Percentiles rank a stretch among this genome's conserved stretches.
These are phyloP conservation scores for Dipteronia dyeriana DNA, from an alignment of 345 rosid species.

Conservation along the genomic window DNA sequence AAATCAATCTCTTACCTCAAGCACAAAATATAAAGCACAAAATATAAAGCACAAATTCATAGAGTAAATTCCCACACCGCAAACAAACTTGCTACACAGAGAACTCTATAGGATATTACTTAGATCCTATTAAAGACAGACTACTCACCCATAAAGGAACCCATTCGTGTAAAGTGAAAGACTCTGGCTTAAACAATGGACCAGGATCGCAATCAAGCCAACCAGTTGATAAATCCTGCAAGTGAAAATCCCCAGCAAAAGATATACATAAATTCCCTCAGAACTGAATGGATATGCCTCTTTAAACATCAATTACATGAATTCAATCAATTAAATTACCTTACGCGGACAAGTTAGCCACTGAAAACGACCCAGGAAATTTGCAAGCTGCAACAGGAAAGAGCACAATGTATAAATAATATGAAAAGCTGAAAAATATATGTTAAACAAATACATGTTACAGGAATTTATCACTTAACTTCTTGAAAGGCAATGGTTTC, in stretches of 20 bases:
- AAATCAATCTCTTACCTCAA: not conserved
- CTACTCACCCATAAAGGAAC: constrained; percentile 84
- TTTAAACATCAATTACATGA: constrained; percentile 14
- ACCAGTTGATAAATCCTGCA: constrained; percentile 86
- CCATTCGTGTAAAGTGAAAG: constrained; percentile 58
- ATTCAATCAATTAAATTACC: constrained; percentile 46
- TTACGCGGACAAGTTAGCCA: constrained; percentile 97
- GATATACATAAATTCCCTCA: constrained; percentile 15
- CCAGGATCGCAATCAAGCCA: constrained; percentile 99
- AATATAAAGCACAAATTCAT: not conserved
- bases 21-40: not conserved
- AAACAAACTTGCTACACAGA: not conserved
- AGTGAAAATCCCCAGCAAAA: constrained; percentile 13
- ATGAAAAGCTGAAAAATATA: not conserved
- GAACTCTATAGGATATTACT: not conserved
- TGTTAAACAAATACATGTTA: not conserved
- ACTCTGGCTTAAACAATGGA: constrained; percentile 82
- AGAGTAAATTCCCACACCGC: not conserved
- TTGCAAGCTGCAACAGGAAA: constrained; percentile 75
- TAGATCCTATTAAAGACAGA: constrained; percentile 13
- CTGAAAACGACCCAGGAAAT: constrained; percentile 80
- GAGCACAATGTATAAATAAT: constrained; percentile 5
- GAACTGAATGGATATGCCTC: constrained; percentile 5
- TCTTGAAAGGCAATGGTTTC: not conserved
- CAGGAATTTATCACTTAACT: not conserved